Base-by-base conservation (phyloP, 1,284 basidiomycete genomes). In the Trichosporon sp. region DNA sequence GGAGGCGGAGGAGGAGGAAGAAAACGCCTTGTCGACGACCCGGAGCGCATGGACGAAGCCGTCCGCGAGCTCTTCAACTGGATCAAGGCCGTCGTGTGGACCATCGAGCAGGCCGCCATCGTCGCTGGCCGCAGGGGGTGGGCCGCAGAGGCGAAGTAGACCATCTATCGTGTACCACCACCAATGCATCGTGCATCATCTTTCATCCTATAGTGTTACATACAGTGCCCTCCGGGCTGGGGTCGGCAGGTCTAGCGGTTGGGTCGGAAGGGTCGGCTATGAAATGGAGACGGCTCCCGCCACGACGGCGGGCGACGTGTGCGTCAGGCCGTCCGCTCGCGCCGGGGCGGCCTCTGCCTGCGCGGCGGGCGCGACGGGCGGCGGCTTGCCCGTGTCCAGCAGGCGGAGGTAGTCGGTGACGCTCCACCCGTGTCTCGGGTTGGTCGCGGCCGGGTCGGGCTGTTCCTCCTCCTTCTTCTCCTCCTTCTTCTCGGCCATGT, bases 11-110 rank as follows among this genome's bases (percentile, higher is more conserved):
- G 18, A 60, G 56, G 18, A 29, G 29, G 35, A 4, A 44, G 71
- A 32, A 70, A 69, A 38, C 74, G 76, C 1, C 66, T 79, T 12
- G 68, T 75, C 21, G 78, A 81, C 34, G 79, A 80, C 67, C 81
- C 80, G 8, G 80, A 80, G 65, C 65, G 78, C 34, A 73, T 82
- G 73, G 81, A 83, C 68, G 78, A 81, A 62, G 79, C 80, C 0
- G 79, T 81, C 0, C 71, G 77, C 60, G 81, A 82, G 68, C 73
- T 83, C 29, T 83, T 83, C 77, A 80, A 80, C 69, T 83, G 82
- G 82, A 83, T 83, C 65, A 83, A 83, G 73, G 78, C 80, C 1
- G 80, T 83, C 62, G 80, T 83, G 31, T 83, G 81, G 81, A 81
- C 81, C 31, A 83, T 81, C 58, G 81, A 83, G 70, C 82, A 83